Evolutionary conservation across 140 eudicot genomes (phyloP).

Genomic region (Cichorium intybus): DNA sequence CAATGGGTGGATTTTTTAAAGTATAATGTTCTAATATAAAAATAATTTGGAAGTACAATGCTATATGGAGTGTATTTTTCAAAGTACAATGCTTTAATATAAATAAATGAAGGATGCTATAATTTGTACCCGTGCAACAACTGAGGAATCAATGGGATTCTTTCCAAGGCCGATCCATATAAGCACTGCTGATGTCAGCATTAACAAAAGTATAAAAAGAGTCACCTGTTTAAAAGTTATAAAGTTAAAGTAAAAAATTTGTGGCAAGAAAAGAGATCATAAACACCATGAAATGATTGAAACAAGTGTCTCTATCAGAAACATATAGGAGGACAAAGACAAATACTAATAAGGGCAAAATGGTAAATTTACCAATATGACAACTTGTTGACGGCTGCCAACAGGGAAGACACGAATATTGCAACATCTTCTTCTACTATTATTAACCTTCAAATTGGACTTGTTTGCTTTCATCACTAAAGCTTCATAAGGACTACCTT

Average conservation of each 20-base stretch:
- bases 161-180: conserved; percentile 93
- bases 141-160: conserved; percentile 67
- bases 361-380: conserved; percentile 58
- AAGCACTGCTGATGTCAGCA: conserved; percentile 72
- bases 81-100: background rate
- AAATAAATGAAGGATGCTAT: background rate
- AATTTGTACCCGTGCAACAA: conserved; percentile 76
- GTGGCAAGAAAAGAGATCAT: too few species aligned
- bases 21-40: too few species aligned
- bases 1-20: too few species aligned
- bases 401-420: conserved; percentile 50
- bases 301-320: too few species aligned
- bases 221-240: conserved; percentile 74
- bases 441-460: conserved; percentile 26
- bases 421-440: conserved; percentile 53
- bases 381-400: conserved; percentile 91
- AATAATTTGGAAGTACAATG: too few species aligned
- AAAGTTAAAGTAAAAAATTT: too few species aligned
- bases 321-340: too few species aligned
- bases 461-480: conserved; percentile 56
- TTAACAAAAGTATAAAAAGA: conserved; percentile 52
- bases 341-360: background rate
- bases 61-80: too few species aligned
- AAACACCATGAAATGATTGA: too few species aligned
- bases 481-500: conserved; percentile 53